Evolutionary conservation across 2,329 filamentous ascomycete species (phyloP).

Genomic region (Aspergillus piperis): DNA sequence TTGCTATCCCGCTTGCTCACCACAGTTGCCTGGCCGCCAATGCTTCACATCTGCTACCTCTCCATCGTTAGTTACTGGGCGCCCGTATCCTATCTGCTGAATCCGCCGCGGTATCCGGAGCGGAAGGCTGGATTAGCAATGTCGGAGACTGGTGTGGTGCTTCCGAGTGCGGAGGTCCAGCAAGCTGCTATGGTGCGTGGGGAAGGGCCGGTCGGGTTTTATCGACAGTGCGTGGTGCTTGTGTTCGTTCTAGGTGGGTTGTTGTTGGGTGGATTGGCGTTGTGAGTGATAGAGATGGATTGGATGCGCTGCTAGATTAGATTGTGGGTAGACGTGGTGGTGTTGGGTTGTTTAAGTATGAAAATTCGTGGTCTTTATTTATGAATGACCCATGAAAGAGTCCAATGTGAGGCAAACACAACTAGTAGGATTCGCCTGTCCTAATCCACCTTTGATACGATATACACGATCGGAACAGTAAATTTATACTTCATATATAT

Average conservation of each 20-base stretch:
- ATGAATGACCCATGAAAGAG: no score
- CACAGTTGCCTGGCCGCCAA: conserved; percentile 25
- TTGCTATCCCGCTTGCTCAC: conserved; percentile 12
- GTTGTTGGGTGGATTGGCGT: neutral
- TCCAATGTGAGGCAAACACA: no score
- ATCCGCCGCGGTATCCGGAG: conserved; percentile 17
- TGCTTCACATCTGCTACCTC: conserved; percentile 25
- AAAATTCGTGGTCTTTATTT: no score
- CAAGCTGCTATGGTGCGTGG: neutral
- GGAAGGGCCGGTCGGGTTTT: neutral
- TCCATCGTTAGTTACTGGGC: conserved; percentile 22
- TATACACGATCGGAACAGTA: no score
- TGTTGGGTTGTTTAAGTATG: neutral
- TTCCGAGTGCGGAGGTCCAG: neutral
- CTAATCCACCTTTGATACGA: no score
- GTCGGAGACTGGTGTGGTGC: neutral
- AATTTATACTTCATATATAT: no score
- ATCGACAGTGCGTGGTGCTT: neutral
- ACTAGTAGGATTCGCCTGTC: no score
- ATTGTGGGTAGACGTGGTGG: neutral
- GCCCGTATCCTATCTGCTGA: conserved; percentile 24
- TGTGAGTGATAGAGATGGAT: neutral
- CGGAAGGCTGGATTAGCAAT: neutral
- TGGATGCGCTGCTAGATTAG: no score
- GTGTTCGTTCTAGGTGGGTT: neutral